Base-by-base conservation (phyloP, 768 basidiomycete species). In the Rhizopogon vesiculosus region DNA sequence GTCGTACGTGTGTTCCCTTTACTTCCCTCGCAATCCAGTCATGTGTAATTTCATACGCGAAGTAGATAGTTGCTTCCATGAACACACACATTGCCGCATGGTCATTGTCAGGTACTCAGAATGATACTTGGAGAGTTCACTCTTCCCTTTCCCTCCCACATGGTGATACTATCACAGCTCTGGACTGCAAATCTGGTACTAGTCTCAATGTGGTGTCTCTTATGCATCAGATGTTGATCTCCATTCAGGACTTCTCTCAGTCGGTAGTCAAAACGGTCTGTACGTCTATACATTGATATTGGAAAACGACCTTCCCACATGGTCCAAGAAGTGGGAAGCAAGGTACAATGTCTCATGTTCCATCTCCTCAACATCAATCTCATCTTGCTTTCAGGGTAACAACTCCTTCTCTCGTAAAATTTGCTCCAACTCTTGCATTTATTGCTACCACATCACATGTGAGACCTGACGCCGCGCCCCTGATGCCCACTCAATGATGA, bases 231-330 rank as follows among this genome's bases (percentile, higher is more conserved):
- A 19, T 40, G 56, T 60, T 72, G 75, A 62, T 78, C 55, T 22
- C 42, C 42, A 33, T 41, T n/a, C 64, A 92, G 91, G 91, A 53
- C 73, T 91, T 33, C 81, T 93, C 58, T 86, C 85, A 19, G 80
- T 92, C 38, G 89, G 87, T 13, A 85, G 76, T 43, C 66, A 75
- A 35, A 71, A 69, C 42, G 78, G 79, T 40, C 72, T 93, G 13
- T 85, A 87, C 1, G 82, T 92, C 0, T 89, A 90, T 62, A 89
- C 89, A 2, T 72, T 92, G 29, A 83, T 87, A 54, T 76, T 90
- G 31, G 89, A 92, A 61, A 87, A 91, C 62, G 89, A 91, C 67
- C 79, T 93, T 16, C 88, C 85, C 15, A 89, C 85, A 0, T 93
- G 91, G 91, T 85, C 84, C 13, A 76, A 76, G 66, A 91, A 91